Base-by-base conservation (phyloP, 2,329 filamentous ascomycete species). In the Ophiostoma populinum region DNA sequence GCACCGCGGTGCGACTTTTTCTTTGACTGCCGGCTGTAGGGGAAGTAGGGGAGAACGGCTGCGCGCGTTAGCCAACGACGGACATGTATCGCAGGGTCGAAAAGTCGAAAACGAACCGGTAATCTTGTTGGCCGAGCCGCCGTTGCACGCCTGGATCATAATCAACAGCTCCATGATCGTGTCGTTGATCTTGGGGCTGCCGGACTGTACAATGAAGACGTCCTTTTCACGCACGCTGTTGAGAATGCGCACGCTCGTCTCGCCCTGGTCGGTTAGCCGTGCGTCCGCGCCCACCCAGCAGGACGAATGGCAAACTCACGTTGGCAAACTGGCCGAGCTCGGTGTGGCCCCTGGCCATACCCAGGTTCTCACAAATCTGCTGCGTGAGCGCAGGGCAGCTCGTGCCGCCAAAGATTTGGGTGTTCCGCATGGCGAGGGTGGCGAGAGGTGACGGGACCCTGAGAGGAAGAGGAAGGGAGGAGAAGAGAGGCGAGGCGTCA, bases 111-210 rank as follows among this genome's bases (percentile, higher is more conserved):
- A 36, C 40, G 12, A 19, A 93, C 87, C 87, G 48, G 87, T 95
- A 53, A 95, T 80, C 50, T 90, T 92, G 63, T 86, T 93, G 43
- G 90, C 82, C 36, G 90, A 95, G 45, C 87, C 90, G 51, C 90
- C 86, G 59, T 94, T 95, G 69, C 90, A 98, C 47, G 90, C 90
- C 45, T 82, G 90, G 49, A 95, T 94, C 82, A 98, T 92, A 58
- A 98, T 95, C 52, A 98, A 70, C 52, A 98, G 70, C 66, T 98
- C 90, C 85, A 98, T 94, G 53, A 98, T 85, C 51, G 83, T 92
- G 61, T 98, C 90, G 56, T 98, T 98, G 67, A 94, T 93, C 60
- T 80, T 83, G 52, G 75, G 69, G 59, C 90, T 94, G 45, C 90
- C 90, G 43, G 87, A 95, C 63, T 98, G 90, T 41, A 98, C 80